Conservation (phyloP, 2,329 filamentous ascomycete genomes). For the Ophiostoma australiae region DNA sequence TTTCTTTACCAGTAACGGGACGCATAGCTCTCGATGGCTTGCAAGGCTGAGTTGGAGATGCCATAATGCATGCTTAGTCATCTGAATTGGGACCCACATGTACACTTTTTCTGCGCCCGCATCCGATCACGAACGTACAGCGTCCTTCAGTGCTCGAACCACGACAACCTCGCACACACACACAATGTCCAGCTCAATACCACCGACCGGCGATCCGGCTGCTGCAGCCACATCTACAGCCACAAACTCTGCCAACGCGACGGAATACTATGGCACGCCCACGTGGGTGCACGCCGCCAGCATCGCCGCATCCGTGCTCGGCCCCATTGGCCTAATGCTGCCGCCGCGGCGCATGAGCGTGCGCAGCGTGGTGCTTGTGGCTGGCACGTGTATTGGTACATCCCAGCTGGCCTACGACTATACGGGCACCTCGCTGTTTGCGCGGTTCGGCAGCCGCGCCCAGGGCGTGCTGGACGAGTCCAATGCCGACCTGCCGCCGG, state of each 20-base stretch:
- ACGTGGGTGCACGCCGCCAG: constrained; percentile 44
- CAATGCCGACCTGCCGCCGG: constrained; percentile 47
- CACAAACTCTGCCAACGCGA: neutral
- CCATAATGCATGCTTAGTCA: neutral
- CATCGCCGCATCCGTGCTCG: constrained; percentile 45
- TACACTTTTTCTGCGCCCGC: constrained; percentile 10
- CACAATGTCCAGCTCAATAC: constrained; percentile 20
- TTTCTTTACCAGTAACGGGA: neutral
- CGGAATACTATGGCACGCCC: constrained; percentile 31
- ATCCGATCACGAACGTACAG: neutral
- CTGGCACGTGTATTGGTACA: constrained; percentile 48
- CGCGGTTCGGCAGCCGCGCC: constrained; percentile 45
- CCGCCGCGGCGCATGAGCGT: constrained; percentile 49
- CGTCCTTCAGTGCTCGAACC: neutral
- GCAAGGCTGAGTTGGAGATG: neutral
- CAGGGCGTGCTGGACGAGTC: constrained; percentile 10
- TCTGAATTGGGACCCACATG: neutral
- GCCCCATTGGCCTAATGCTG: constrained; percentile 46
- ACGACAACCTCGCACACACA: neutral
- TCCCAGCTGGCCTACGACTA: constrained; percentile 55
- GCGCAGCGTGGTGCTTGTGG: constrained; percentile 47
- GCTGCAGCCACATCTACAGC: neutral
- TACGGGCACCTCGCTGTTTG: constrained; percentile 49
- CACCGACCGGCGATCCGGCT: constrained; percentile 12
- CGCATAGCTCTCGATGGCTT: neutral